Conservation (phyloP, 495 filamentous ascomycete genomes). For the Hyphodiscus hymeniophilus region DNA sequence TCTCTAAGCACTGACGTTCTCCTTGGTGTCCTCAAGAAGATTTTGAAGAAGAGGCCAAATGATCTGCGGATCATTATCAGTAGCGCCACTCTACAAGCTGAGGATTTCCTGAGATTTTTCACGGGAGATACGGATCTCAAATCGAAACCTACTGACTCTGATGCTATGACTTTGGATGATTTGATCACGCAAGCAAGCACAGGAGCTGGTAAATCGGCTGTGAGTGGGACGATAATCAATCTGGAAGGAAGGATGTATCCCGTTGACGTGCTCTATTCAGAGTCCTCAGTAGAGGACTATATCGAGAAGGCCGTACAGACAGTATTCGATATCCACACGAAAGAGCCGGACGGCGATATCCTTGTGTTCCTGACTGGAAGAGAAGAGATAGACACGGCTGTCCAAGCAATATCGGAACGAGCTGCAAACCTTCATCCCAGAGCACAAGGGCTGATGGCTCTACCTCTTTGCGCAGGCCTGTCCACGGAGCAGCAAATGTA, state of each 20-base stretch:
- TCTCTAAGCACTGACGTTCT: constrained; percentile 92
- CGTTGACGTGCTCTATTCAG: constrained; percentile 81
- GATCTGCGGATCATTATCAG: constrained; percentile 88
- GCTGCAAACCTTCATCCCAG: constrained; percentile 64
- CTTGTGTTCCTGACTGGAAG: constrained; percentile 88
- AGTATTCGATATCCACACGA: constrained; percentile 87
- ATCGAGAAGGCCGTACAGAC: constrained; percentile 80
- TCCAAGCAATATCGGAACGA: constrained; percentile 73
- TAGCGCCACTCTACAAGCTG: constrained; percentile 89
- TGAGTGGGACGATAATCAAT: constrained; percentile 54
- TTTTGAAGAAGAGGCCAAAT: constrained; percentile 61
- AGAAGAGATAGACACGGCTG: constrained; percentile 82
- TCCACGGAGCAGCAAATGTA: constrained; percentile 86
- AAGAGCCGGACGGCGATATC: constrained; percentile 83
- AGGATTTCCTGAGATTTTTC: constrained; percentile 84
- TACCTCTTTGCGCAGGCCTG: constrained; percentile 86
- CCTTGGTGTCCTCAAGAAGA: constrained; percentile 91
- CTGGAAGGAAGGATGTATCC: constrained; percentile 88
- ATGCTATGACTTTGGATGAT: constrained; percentile 19
- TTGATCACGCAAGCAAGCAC: constrained; percentile 20
- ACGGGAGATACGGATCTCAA: constrained; percentile 34
- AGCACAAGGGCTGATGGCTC: constrained; percentile 59
- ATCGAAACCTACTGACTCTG: constrained; percentile 14
- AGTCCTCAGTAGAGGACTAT: constrained; percentile 78
- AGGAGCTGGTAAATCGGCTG: constrained; percentile 13